Evolutionary conservation across 257 asterid genomes (phyloP).

Genomic region (Lavandula angustifolia): DNA sequence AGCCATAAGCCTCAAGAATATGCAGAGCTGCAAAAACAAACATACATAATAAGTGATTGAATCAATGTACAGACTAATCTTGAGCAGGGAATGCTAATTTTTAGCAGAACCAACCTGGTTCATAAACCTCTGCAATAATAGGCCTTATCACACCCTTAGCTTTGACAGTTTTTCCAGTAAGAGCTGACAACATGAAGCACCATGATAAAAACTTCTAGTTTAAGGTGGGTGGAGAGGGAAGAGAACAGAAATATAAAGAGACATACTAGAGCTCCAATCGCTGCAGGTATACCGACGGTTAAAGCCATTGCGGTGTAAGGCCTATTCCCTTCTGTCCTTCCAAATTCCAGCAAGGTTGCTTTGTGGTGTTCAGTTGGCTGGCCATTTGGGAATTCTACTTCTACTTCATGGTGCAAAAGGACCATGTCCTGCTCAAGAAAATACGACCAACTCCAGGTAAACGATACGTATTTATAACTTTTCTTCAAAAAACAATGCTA

Average conservation of each 20-base stretch:
- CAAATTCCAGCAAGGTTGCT: conserved; percentile 78
- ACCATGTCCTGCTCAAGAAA: conserved; percentile 74
- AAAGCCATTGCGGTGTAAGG: conserved; percentile 82
- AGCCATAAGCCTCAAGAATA: conserved; percentile 72
- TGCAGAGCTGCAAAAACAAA: conserved; percentile 61
- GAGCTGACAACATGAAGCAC: conserved; percentile 49
- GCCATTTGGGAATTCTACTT: conserved; percentile 68
- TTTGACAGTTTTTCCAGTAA: conserved; percentile 56
- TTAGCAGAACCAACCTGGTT: conserved; percentile 55
- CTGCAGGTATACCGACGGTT: conserved; percentile 93
- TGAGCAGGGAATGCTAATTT: background rate
- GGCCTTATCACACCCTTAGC: conserved; percentile 79
- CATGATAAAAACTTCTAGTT: background rate
- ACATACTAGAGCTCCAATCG: conserved; percentile 91
- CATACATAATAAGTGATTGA: background rate
- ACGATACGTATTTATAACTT: background rate
- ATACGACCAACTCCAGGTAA: background rate
- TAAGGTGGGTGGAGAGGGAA: background rate
- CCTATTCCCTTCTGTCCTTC: conserved; percentile 55
- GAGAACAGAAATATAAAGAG: conserved; percentile 14
- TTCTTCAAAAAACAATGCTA: background rate
- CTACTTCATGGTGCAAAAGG: conserved; percentile 87
- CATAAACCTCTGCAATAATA: conserved; percentile 67
- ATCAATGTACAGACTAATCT: background rate
- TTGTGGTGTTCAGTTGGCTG: conserved; percentile 57